Percentiles rank a stretch among this genome's conserved stretches.
Conservation (phyloP, 257 asterid species). For the Henckelia pumila region DNA sequence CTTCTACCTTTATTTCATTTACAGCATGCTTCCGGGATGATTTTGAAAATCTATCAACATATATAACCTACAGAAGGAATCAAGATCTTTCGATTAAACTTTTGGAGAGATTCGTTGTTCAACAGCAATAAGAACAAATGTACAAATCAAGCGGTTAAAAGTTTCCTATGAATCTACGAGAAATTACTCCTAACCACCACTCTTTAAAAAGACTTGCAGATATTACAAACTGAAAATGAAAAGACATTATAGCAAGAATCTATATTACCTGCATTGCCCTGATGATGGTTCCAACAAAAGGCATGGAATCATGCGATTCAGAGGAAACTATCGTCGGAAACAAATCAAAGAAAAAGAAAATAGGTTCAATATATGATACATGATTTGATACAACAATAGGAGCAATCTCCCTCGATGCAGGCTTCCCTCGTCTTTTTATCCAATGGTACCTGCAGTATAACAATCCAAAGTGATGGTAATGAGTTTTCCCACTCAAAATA, state of each 20-base stretch:
- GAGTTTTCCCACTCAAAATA: slow-evolving; percentile 26
- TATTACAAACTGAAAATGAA: not conserved
- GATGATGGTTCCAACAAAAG: slow-evolving; percentile 97
- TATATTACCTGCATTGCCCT: slow-evolving; percentile 93
- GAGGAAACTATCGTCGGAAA: slow-evolving; percentile 93
- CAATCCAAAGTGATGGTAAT: slow-evolving; percentile 14
- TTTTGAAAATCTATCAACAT: slow-evolving; percentile 87
- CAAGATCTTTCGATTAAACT: slow-evolving; percentile 16
- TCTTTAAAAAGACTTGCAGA: not conserved
- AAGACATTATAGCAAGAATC: not conserved
- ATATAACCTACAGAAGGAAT: slow-evolving; percentile 62
- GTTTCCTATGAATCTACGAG: not conserved
- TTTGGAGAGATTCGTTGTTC: slow-evolving; percentile 1
- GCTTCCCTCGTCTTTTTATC: slow-evolving; percentile 90
- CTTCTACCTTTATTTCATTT: slow-evolving; percentile 90
- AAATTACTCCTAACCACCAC: not conserved
- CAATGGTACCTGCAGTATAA: slow-evolving; percentile 79
- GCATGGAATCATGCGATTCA: slow-evolving; percentile 96
- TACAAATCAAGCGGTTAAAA: slow-evolving; percentile 8
- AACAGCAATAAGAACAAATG: slow-evolving; percentile 2
- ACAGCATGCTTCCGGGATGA: slow-evolving; percentile 89
- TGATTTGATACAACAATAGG: slow-evolving; percentile 94
- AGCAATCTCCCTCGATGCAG: slow-evolving; percentile 91
- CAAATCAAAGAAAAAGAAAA: slow-evolving; percentile 88
- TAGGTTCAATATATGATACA: slow-evolving; percentile 87